These are phyloP conservation scores for Solanum rostratum DNA, from an alignment of 257 asterid species.

Conservation along the genomic window DNA sequence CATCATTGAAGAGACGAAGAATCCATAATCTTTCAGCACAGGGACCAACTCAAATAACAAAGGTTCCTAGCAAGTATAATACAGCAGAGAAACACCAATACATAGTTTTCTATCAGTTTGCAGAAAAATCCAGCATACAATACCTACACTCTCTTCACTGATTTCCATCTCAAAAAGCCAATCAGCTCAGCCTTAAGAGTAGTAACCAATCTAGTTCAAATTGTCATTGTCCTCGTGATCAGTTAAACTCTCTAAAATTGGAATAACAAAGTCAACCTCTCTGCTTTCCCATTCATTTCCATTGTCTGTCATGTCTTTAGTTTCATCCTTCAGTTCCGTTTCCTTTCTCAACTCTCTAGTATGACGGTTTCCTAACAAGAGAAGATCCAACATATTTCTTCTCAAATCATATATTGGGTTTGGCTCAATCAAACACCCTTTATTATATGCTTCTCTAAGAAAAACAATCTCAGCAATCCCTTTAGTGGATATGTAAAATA, in stretches of 20 bases:
- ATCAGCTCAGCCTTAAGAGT: neutral
- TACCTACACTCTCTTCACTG: neutral
- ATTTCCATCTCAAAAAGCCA: neutral
- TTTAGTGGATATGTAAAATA: slow-evolving; percentile 61
- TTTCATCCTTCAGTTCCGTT: slow-evolving; percentile 10
- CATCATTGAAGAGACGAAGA: neutral
- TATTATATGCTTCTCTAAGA: slow-evolving; percentile 53
- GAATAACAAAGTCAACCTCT: slow-evolving; percentile 56
- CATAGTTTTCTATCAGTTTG: neutral
- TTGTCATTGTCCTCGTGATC: neutral
- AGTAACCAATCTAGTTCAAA: neutral
- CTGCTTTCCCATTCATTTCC: slow-evolving; percentile 6
- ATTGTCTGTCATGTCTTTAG: neutral
- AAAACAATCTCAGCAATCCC: slow-evolving; percentile 50
- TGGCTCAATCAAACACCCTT: slow-evolving; percentile 45
- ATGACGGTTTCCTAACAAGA: slow-evolving; percentile 48
- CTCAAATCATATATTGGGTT: slow-evolving; percentile 41
- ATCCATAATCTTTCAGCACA: neutral
- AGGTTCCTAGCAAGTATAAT: neutral
- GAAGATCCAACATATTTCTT: slow-evolving; percentile 53
- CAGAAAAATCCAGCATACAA: neutral
- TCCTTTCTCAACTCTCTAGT: slow-evolving; percentile 29
- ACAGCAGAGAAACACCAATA: neutral
- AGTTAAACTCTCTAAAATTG: slow-evolving; percentile 30
- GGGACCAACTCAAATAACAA: neutral